These are phyloP conservation scores for Colletotrichum liriopes DNA, from an alignment of 2,329 filamentous ascomycete species.

Conservation along the genomic window DNA sequence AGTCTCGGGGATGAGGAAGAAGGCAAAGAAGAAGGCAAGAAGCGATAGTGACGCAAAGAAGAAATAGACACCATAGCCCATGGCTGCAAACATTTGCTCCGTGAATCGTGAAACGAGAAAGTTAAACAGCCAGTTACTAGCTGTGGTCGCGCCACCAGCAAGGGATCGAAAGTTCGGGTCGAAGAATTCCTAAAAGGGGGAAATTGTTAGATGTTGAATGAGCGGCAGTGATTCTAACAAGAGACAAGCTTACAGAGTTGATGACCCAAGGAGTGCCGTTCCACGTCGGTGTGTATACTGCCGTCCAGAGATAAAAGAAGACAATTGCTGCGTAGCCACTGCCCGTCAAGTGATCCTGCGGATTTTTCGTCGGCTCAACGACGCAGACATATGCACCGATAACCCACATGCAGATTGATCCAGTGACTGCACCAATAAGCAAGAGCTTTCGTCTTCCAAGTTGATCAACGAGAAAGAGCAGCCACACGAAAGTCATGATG, in stretches of 20 bases:
- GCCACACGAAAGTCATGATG: constrained; percentile 74
- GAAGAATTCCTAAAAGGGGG: constrained; percentile 68
- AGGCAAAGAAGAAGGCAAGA: constrained; percentile 63
- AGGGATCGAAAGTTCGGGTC: constrained; percentile 58
- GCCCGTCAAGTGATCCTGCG: constrained; percentile 54
- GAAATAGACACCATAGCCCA: constrained; percentile 68
- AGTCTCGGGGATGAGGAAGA: constrained; percentile 68
- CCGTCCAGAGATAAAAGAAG: constrained; percentile 77
- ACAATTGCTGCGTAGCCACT: constrained; percentile 72
- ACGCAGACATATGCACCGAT: constrained; percentile 71
- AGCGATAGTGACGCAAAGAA: constrained; percentile 69
- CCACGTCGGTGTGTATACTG: constrained; percentile 71
- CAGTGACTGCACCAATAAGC: constrained; percentile 72
- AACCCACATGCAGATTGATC: constrained; percentile 73
- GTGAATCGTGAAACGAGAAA: constrained; percentile 71
- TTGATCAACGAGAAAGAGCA: constrained; percentile 75
- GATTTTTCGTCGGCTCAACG: constrained; percentile 52
- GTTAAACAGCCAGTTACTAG: constrained; percentile 71
- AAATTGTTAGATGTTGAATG: background rate
- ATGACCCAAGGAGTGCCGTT: constrained; percentile 76
- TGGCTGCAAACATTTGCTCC: constrained; percentile 63
- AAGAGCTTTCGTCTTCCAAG: constrained; percentile 64
- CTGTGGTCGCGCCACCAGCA: constrained; percentile 72
- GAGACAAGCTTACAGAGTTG: constrained; percentile 53
- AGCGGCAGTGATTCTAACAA: too few relatives aligned